phyloP scores from a whole-genome alignment of 2,329 filamentous ascomycete species.

The Exophiala dermatitidis region DNA sequence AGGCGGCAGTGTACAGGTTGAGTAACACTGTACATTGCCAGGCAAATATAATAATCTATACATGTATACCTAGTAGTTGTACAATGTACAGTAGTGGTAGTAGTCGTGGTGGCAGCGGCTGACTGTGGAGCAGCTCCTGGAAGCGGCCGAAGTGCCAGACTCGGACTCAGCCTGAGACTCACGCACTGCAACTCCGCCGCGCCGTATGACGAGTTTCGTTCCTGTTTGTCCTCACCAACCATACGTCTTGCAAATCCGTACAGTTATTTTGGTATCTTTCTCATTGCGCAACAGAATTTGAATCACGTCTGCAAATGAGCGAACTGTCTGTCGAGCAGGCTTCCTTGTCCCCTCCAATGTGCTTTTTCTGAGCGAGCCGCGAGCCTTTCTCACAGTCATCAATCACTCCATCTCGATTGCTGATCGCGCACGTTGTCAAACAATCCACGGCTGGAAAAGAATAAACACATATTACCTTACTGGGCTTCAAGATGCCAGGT shows the following conservation, averaged over 20 bases:
- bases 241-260: conserved; percentile 1
- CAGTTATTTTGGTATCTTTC: not conserved
- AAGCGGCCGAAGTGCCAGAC: not conserved
- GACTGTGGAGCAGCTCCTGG: not conserved
- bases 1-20: too few relatives aligned
- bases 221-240: conserved; percentile 10
- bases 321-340: not conserved
- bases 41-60: not conserved
- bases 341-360: not conserved
- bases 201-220: conserved; percentile 17
- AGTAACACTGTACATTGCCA: too few relatives aligned
- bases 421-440: conserved; percentile 4
- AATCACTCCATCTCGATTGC: not conserved
- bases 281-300: not conserved
- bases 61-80: not conserved
- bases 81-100: not conserved
- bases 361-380: not conserved
- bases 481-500: conserved; percentile 17
- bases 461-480: not conserved
- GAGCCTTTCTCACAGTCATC: not conserved
- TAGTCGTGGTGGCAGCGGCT: not conserved
- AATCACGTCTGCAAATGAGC: conserved; percentile 3
- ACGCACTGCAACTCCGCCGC: conserved; percentile 10
- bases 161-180: not conserved
- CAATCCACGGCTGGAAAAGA: not conserved